Conservation (phyloP, 2,329 filamentous ascomycete genomes). For the Gnomoniopsis smithogilvyi region DNA sequence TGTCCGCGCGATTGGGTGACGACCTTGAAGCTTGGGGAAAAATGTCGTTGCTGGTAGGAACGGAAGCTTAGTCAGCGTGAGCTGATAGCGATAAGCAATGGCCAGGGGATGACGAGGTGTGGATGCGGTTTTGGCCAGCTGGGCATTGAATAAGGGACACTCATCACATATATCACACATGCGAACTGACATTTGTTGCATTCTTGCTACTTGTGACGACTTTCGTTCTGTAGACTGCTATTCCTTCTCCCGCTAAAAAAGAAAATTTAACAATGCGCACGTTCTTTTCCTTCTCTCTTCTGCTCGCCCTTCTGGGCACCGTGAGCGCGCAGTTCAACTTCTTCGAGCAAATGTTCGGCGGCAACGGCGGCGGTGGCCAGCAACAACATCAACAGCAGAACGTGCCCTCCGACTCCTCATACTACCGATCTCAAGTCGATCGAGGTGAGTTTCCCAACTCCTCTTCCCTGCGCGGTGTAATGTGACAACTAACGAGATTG, state of each 20-base stretch:
- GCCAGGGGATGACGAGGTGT: background rate
- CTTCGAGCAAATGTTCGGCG: constrained; percentile 96
- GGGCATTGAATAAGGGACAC: background rate
- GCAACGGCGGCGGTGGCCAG: constrained; percentile 45
- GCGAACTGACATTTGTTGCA: background rate
- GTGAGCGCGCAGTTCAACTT: constrained; percentile 86
- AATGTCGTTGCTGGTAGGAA: constrained; percentile 4
- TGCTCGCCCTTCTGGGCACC: constrained; percentile 59
- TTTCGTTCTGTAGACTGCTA: background rate
- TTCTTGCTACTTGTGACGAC: no score
- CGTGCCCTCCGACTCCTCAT: constrained; percentile 75
- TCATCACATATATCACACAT: background rate
- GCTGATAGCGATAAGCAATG: constrained; percentile 13
- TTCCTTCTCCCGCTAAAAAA: background rate
- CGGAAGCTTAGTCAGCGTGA: constrained; percentile 13
- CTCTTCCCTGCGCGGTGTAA: background rate
- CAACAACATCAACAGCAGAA: constrained; percentile 66
- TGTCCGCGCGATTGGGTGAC: background rate
- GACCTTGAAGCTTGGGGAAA: background rate
- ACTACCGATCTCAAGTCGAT: constrained; percentile 73
- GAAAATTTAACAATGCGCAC: constrained; percentile 30
- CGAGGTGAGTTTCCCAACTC: constrained; percentile 46
- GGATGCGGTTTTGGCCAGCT: constrained; percentile 13
- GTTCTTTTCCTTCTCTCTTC: constrained; percentile 31
- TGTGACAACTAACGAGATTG: background rate